phyloP scores from a whole-genome alignment of 1,139 yeast genomes.

The Taphrina pruni region DNA sequence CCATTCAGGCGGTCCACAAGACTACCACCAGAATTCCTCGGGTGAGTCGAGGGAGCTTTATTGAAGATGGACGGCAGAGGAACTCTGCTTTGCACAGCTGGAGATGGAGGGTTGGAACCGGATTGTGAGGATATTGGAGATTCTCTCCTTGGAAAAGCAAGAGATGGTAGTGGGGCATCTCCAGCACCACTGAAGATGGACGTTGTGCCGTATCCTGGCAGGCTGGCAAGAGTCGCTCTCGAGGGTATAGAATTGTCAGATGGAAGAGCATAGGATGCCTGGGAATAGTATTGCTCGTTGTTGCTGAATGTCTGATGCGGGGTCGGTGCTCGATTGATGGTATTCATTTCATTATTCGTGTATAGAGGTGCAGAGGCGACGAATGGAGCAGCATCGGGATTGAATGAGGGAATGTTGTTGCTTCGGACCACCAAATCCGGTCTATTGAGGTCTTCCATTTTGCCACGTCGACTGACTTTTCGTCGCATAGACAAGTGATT shows the following conservation, averaged over 20 bases:
- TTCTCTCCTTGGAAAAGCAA: slow-evolving; percentile 28
- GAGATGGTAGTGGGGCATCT: not conserved
- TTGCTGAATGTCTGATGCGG: not conserved
- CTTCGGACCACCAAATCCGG: not conserved
- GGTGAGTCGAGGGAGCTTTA: slow-evolving; percentile 12
- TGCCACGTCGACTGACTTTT: slow-evolving; percentile 13
- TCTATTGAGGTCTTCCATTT: slow-evolving; percentile 10
- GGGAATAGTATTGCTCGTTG: slow-evolving; percentile 2
- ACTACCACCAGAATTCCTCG: slow-evolving; percentile 26
- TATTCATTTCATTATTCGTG: slow-evolving; percentile 1
- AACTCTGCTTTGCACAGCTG: slow-evolving; percentile 14
- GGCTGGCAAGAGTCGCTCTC: not conserved
- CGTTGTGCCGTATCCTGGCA: slow-evolving; percentile 13
- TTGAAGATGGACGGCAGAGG: slow-evolving; percentile 35
- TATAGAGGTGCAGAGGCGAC: slow-evolving; percentile 20
- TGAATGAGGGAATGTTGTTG: slow-evolving; percentile 22
- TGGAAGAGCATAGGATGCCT: not conserved
- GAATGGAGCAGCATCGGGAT: slow-evolving; percentile 38
- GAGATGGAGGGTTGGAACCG: slow-evolving; percentile 36
- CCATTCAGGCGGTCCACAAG: slow-evolving; percentile 36
- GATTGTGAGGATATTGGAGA: slow-evolving; percentile 35
- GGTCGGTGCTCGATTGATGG: not conserved
- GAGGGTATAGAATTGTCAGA: not conserved
- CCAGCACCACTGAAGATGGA: slow-evolving; percentile 23
- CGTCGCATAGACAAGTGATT: slow-evolving; percentile 19